Conservation (phyloP, 495 filamentous ascomycete genomes). For the Penicillium samsonianum region DNA sequence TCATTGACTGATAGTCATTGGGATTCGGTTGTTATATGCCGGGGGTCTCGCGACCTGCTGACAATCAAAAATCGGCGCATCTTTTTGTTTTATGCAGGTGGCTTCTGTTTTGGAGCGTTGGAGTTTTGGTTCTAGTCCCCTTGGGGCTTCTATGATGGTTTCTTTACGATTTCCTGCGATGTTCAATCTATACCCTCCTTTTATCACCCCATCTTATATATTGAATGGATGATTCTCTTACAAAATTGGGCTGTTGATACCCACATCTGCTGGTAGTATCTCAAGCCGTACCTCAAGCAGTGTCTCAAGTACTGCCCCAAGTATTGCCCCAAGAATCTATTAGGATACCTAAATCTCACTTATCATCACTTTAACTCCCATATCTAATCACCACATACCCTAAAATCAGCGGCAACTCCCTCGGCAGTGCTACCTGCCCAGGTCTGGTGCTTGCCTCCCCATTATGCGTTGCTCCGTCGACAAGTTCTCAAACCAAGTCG, state of each 20-base stretch:
- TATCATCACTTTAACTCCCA: no score
- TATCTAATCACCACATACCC: no score
- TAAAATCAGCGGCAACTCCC: neutral
- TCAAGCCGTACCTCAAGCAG: neutral
- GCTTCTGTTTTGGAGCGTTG: conserved; percentile 5
- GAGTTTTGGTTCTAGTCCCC: neutral
- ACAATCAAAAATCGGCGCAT: conserved; percentile 4
- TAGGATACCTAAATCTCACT: no score
- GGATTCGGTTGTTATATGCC: neutral
- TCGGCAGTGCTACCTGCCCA: no score
- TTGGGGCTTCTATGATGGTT: neutral
- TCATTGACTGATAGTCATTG: neutral
- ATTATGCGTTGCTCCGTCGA: no score
- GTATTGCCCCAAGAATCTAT: no score
- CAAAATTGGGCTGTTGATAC: neutral
- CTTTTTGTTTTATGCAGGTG: neutral
- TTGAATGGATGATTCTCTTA: neutral
- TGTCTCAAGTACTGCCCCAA: neutral
- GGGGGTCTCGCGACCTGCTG: neutral
- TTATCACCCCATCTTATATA: neutral
- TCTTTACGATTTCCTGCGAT: neutral
- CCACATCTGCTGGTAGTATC: neutral
- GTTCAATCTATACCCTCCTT: conserved; percentile 14
- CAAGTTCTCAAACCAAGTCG: no score
- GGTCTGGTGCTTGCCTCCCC: no score